These are phyloP conservation scores for Lecanosticta acicola DNA, from an alignment of 2,329 filamentous ascomycete species.

Conservation along the genomic window DNA sequence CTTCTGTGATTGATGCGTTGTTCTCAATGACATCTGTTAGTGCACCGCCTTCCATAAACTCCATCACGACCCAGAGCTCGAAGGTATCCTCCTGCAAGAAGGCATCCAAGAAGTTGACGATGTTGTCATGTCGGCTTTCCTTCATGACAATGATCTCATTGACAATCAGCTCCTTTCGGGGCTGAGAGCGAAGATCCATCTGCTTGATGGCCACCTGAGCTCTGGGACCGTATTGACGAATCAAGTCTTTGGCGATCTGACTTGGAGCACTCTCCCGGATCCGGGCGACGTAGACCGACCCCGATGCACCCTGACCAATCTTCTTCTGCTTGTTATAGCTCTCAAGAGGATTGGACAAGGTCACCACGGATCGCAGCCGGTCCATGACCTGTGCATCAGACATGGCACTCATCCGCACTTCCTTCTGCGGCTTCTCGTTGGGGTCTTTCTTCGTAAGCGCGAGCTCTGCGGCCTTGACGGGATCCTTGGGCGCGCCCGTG, in stretches of 20 bases:
- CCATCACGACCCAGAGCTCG: constrained; percentile 99
- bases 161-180: constrained; percentile 94
- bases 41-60: constrained; percentile 98
- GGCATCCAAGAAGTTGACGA: constrained; percentile 97
- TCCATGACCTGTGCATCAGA: constrained; percentile 96
- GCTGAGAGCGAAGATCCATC: constrained; percentile 97
- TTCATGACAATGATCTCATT: constrained; percentile 99
- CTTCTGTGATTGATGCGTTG: constrained; percentile 86
- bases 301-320: constrained; percentile 96
- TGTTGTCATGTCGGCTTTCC: constrained; percentile 95
- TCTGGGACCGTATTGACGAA: constrained; percentile 71
- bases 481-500: constrained; percentile 48
- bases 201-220: constrained; percentile 98
- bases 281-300: constrained; percentile 95
- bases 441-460: constrained; percentile 70
- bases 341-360: constrained; percentile 86
- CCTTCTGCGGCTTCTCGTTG: constrained; percentile 72
- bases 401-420: constrained; percentile 98
- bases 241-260: constrained; percentile 68
- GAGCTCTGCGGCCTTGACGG: constrained; percentile 84
- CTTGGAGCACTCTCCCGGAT: constrained; percentile 85
- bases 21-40: constrained; percentile 98
- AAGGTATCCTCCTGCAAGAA: constrained; percentile 91
- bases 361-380: constrained; percentile 87
- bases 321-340: constrained; percentile 99